Base-by-base conservation (phyloP, 306 rosid species). In the Acacia confusa region DNA sequence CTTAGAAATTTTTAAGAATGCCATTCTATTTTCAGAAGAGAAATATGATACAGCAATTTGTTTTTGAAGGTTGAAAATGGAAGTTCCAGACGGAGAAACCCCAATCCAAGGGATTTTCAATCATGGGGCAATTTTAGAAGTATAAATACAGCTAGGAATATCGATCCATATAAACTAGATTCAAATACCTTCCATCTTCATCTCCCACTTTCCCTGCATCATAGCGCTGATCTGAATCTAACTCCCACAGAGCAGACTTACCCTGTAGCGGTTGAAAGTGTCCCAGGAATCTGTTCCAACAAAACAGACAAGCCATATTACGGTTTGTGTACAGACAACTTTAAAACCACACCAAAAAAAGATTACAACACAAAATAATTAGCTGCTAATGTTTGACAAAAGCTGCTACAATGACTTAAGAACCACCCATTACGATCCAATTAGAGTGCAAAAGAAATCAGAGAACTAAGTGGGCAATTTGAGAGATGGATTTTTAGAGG, bases 211-310 rank as follows among this genome's bases (percentile, higher is more conserved):
- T 91, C 85, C 93, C 89, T 52, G 89, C 75, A 77, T 85, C 85
- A 69, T 81, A 81, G 83, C 89, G 96, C 75, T 94, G 97, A 84
- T 96, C 95, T 14, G 97, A 88, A 82, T 86, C 92, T 87, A 94
- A 81, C 69, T 93, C 99, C 99, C 99, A 96, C 7, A 96, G 81
- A 74, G 95, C 91, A 78, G 98, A 91, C 86, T 83, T 90, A 72
- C 92, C 94, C 47, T 68, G 90, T 74, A 84, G 97, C 28, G 99
- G 98, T 78, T 94, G 97, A 82, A 85, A 89, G 89, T 93, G 86
- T 55, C 99, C 98, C 81, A 94, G 85, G 87, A 96, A 96, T 72
- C 98, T 96, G 97, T 79, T 34, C 81, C 83, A 75, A 72, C 36
- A 67, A 71, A 58, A 76, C 65, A 78, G 74, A 58, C 70, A 82